Evolutionary conservation across 148 eudicot species (phyloP).

Genomic region (Beta vulgaris): DNA sequence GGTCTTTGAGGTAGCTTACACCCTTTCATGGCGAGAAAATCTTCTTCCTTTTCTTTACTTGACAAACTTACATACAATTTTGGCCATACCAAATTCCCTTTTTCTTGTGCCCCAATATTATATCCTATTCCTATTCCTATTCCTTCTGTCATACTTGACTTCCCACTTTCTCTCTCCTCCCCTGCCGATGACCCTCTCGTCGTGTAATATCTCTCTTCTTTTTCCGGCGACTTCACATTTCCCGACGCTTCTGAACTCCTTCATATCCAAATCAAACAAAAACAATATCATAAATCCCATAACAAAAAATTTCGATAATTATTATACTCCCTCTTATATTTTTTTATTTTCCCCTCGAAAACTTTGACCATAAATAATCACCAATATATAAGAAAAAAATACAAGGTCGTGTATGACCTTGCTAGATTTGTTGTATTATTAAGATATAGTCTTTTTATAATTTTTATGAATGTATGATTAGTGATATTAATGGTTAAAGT

Average conservation of each 20-base stretch:
- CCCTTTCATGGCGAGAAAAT: constrained; percentile 96
- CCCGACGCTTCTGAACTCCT: constrained; percentile 13
- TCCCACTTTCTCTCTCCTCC: constrained; percentile 44
- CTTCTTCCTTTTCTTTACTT: constrained; percentile 97
- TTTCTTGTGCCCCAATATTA: constrained; percentile 38
- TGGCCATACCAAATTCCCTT: constrained; percentile 59
- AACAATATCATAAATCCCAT: too few species aligned
- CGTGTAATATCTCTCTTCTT: constrained; percentile 78
- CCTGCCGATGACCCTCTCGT: constrained; percentile 60
- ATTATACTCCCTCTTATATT: too few species aligned
- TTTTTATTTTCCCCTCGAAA: too few species aligned
- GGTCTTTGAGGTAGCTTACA: constrained; percentile 98
- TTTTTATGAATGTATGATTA: too few species aligned
- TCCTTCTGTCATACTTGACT: constrained; percentile 18
- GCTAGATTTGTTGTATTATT: too few species aligned
- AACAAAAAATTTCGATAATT: too few species aligned
- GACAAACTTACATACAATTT: constrained; percentile 57
- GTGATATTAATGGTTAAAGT: too few species aligned
- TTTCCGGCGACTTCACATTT: constrained; percentile 49
- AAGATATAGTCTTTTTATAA: too few species aligned
- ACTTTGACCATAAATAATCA: too few species aligned
- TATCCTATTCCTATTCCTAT: background rate
- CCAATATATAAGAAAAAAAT: too few species aligned
- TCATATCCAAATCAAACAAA: background rate
- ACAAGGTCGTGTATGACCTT: too few species aligned